These are phyloP conservation scores for Tulasnella sp. DNA, from an alignment of 768 basidiomycete species.

Conservation along the genomic window DNA sequence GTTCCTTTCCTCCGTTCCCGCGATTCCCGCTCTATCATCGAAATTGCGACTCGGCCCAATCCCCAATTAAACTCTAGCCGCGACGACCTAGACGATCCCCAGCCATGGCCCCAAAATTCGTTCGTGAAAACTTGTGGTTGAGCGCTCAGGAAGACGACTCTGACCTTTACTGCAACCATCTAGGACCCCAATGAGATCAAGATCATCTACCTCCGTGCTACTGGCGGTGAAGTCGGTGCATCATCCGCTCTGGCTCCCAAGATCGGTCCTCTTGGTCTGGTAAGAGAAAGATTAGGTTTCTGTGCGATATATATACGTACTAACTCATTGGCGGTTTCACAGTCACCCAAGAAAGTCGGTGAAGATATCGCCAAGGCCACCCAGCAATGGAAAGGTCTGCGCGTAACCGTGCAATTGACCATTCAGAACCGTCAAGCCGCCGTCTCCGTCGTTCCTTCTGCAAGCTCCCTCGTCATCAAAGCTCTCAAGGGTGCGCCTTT, in stretches of 20 bases:
- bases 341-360: slow-evolving; percentile 99
- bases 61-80: slow-evolving; percentile 6
- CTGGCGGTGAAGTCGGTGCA: slow-evolving; percentile 99
- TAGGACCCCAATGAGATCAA: slow-evolving; percentile 98
- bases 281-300: slow-evolving; percentile 50
- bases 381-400: slow-evolving; percentile 97
- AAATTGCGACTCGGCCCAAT: slow-evolving; percentile 12
- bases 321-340: slow-evolving; percentile 23
- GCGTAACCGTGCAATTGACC: slow-evolving; percentile 97
- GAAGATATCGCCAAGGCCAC: slow-evolving; percentile 99
- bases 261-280: slow-evolving; percentile 99
- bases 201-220: slow-evolving; percentile 98
- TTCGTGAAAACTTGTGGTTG: slow-evolving; percentile 45
- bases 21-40: slow-evolving; percentile 16
- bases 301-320: neutral
- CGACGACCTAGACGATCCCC: slow-evolving; percentile 10
- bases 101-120: slow-evolving; percentile 80
- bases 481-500: slow-evolving; percentile 85
- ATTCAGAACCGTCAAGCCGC: slow-evolving; percentile 99
- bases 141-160: neutral
- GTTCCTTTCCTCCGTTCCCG: neutral
- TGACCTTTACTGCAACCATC: neutral
- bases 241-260: slow-evolving; percentile 98
- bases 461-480: slow-evolving; percentile 95
- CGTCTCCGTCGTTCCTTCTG: slow-evolving; percentile 95